Evolutionary conservation across 179 eudicot species (phyloP), one percentile per base, ranked within the genome.

Genomic region (Beta corolliflora): DNA sequence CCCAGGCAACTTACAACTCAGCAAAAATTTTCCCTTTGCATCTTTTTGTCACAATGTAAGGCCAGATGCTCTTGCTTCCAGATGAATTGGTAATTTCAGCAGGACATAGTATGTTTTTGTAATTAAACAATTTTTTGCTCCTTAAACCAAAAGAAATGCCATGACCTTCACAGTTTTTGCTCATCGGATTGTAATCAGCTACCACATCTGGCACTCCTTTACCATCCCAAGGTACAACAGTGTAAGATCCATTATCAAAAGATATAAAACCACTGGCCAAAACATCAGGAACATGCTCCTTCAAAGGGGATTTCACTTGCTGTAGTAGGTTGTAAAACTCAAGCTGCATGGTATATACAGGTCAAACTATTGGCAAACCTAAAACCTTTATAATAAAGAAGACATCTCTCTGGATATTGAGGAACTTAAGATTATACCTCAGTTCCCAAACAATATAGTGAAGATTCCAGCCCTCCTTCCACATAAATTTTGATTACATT

Each of bases 381-480:
- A 36, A 64, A 23, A 16, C 48, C 46, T 55, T n/a, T 9, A 54
- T 46, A 45, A 13, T 16, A 11, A 41, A 48, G 56, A 71, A 68
- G 23, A 74, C 5, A 72, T 75, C 58, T 53, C 65, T 82, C 12
- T 46, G 75, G 65, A 72, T 55, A 46, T 67, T 5, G 31, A 6
- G 63, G 9, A 60, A 19, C 21, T 45, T 59, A 13, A 36, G 54
- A 5, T 76, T 46, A 71, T 90, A 94, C 99, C 97, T 94, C 98
- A 79, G 98, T 91, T 78, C 97, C 98, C 80, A 96, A 88, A 84
- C 91, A 83, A 86, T 90, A 84, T 80, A 96, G 90, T 52, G 92
- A 90, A 85, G 91, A 80, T 91, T 94, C 93, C 79, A 94, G 85
- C 61, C 99, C 99, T 50, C 85, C 94, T 88, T 96, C 99, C 82